A percentile compares a stretch with the other conserved stretches of the same genome.
phyloP scores from a whole-genome alignment of 495 filamentous ascomycete genomes.

The Penicillium desertorum region DNA sequence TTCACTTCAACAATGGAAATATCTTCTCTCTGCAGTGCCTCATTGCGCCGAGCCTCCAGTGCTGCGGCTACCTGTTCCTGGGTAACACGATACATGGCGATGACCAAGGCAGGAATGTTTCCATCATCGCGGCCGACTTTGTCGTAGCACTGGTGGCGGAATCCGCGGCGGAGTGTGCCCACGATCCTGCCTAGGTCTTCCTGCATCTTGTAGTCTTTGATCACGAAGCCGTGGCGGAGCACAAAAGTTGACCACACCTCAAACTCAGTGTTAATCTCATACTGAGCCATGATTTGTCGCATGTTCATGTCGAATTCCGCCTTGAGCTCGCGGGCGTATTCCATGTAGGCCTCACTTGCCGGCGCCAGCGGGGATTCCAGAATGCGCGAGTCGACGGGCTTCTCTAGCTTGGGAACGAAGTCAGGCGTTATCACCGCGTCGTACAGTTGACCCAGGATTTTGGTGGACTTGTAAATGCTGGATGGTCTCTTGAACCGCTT shows the following conservation, averaged over 20 bases:
- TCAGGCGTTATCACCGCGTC: constrained; percentile 66
- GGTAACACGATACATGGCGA: constrained; percentile 85
- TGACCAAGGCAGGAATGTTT: constrained; percentile 66
- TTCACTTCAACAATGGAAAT: constrained; percentile 36
- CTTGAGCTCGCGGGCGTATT: constrained; percentile 66
- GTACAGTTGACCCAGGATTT: constrained; percentile 80
- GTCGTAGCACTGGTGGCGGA: constrained; percentile 61
- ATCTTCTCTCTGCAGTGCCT: constrained; percentile 16
- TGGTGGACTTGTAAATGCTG: constrained; percentile 63
- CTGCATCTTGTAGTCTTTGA: constrained; percentile 78
- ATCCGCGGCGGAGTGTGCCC: constrained; percentile 60
- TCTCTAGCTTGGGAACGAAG: constrained; percentile 67
- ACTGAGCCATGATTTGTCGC: constrained; percentile 78
- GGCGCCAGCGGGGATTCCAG: constrained; percentile 55
- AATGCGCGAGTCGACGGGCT: constrained; percentile 76
- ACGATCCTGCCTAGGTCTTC: constrained; percentile 75
- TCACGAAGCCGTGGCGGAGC: constrained; percentile 62
- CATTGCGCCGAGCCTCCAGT: constrained; percentile 29
- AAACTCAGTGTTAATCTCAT: constrained; percentile 84
- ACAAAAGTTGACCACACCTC: constrained; percentile 88
- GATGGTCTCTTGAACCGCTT: constrained; percentile 53
- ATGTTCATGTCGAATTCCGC: constrained; percentile 73
- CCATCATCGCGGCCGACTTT: constrained; percentile 59
- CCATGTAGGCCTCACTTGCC: constrained; percentile 52
- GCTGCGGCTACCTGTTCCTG: constrained; percentile 63